These are phyloP conservation scores for Pseudogymnoascus destructans DNA, from an alignment of 2,329 filamentous ascomycete species.

Conservation along the genomic window DNA sequence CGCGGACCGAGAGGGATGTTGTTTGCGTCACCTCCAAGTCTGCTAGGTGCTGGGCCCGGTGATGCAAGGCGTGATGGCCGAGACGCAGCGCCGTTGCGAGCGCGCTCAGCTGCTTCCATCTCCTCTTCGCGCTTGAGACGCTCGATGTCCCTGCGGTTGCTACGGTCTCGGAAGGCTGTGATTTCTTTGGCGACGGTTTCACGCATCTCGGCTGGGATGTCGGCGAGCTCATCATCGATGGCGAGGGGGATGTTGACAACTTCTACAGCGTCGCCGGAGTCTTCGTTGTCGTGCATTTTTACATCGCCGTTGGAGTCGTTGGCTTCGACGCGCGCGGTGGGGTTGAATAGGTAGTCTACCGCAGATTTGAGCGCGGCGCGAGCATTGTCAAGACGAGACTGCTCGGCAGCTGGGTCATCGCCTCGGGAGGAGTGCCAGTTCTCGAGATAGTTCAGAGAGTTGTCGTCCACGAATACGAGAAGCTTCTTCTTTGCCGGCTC, in stretches of 20 bases:
- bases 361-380: slow-evolving; percentile 54
- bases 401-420: slow-evolving; percentile 47
- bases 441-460: slow-evolving; percentile 73
- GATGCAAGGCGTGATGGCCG: slow-evolving; percentile 58
- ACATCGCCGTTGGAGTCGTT: slow-evolving; percentile 54
- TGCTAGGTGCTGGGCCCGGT: slow-evolving; percentile 42
- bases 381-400: slow-evolving; percentile 58
- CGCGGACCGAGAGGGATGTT: slow-evolving; percentile 65
- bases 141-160: slow-evolving; percentile 77
- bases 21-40: slow-evolving; percentile 52
- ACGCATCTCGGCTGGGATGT: slow-evolving; percentile 92
- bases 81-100: slow-evolving; percentile 48
- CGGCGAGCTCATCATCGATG: slow-evolving; percentile 83
- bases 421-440: slow-evolving; percentile 57
- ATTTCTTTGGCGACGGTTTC: slow-evolving; percentile 93
- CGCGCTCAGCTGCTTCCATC: slow-evolving; percentile 72
- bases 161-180: slow-evolving; percentile 82
- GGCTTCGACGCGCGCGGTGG: slow-evolving; percentile 34
- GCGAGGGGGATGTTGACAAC: slow-evolving; percentile 81
- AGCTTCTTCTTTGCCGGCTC: slow-evolving; percentile 53
- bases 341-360: slow-evolving; percentile 60
- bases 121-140: slow-evolving; percentile 82
- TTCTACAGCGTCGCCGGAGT: slow-evolving; percentile 55
- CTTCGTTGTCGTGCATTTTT: slow-evolving; percentile 51
- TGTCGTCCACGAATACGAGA: slow-evolving; percentile 66